phyloP scores from a whole-genome alignment of 2,329 filamentous ascomycete genomes.

The Elsinoe arachidis region DNA sequence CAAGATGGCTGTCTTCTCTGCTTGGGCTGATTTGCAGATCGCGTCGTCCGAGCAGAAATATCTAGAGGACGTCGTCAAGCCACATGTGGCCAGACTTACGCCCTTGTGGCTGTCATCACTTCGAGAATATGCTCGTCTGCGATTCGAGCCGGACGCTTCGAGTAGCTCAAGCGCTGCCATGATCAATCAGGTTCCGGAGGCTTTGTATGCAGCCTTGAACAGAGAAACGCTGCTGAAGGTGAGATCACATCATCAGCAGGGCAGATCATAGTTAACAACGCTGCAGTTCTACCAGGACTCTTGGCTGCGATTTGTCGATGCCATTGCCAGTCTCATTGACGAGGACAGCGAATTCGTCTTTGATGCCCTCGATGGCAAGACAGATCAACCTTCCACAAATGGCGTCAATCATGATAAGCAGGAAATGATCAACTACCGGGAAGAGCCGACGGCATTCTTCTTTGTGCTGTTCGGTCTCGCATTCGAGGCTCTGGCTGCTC shows the following conservation, averaged over 20 bases:
- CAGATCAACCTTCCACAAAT: slow-evolving; percentile 28
- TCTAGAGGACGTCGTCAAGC: slow-evolving; percentile 75
- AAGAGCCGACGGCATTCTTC: slow-evolving; percentile 97
- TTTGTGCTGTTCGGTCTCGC: slow-evolving; percentile 95
- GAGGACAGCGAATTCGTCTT: slow-evolving; percentile 98
- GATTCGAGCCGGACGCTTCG: slow-evolving; percentile 96
- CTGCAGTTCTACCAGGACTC: slow-evolving; percentile 83
- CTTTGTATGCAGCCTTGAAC: slow-evolving; percentile 89
- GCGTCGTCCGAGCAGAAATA: slow-evolving; percentile 89
- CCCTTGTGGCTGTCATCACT: slow-evolving; percentile 90
- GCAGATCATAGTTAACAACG: neutral
- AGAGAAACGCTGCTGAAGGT: slow-evolving; percentile 78
- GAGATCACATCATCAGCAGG: slow-evolving; percentile 15
- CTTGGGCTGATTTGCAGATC: slow-evolving; percentile 95
- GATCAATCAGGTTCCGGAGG: slow-evolving; percentile 72
- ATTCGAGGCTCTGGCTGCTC: slow-evolving; percentile 86
- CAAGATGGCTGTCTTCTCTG: slow-evolving; percentile 92
- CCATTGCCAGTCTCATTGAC: slow-evolving; percentile 92
- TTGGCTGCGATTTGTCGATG: slow-evolving; percentile 93
- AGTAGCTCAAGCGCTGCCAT: slow-evolving; percentile 69
- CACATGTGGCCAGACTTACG: slow-evolving; percentile 81
- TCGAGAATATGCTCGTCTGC: slow-evolving; percentile 81
- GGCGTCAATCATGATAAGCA: slow-evolving; percentile 16
- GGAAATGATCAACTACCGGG: slow-evolving; percentile 88
- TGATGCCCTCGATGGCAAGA: slow-evolving; percentile 84